These are phyloP conservation scores for Naganishia onofrii DNA, from an alignment of 768 basidiomycete genomes.

Conservation along the genomic window DNA sequence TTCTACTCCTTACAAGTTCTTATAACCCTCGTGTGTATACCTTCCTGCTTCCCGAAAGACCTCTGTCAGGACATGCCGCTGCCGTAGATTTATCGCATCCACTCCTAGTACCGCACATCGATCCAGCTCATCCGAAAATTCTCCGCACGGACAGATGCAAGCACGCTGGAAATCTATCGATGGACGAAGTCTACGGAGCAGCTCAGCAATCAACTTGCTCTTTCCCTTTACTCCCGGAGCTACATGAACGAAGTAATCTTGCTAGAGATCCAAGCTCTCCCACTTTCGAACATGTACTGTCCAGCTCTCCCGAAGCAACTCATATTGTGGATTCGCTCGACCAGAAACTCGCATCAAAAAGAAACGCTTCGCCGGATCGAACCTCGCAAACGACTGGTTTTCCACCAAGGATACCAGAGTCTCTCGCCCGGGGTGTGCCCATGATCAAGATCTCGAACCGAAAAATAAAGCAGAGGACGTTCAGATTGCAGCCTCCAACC, in stretches of 20 bases:
- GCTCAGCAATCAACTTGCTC: neutral
- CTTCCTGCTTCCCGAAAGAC: neutral
- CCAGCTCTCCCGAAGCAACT: conserved; percentile 3
- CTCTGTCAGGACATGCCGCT: neutral
- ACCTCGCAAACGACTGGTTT: neutral
- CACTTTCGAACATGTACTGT: neutral
- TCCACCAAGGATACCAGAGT: neutral
- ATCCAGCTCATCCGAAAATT: neutral
- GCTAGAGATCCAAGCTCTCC: neutral
- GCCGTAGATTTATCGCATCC: neutral
- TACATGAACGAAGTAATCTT: neutral
- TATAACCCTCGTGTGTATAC: neutral
- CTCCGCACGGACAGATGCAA: neutral
- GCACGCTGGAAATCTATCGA: neutral
- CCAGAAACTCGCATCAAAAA: neutral
- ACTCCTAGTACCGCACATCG: neutral
- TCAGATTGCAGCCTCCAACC: conserved; percentile 71
- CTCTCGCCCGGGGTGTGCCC: conserved; percentile 48
- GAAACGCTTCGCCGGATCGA: neutral
- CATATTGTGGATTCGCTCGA: neutral
- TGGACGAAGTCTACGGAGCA: neutral
- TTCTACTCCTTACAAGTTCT: neutral
- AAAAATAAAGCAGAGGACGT: conserved; percentile 68
- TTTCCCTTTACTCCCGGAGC: neutral
- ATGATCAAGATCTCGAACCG: conserved; percentile 82